Percentiles rank a stretch among this genome's conserved stretches.
These are phyloP conservation scores for Linnemannia schmuckeri DNA, from an alignment of 192 early-diverging fungal genomes.

Conservation along the genomic window DNA sequence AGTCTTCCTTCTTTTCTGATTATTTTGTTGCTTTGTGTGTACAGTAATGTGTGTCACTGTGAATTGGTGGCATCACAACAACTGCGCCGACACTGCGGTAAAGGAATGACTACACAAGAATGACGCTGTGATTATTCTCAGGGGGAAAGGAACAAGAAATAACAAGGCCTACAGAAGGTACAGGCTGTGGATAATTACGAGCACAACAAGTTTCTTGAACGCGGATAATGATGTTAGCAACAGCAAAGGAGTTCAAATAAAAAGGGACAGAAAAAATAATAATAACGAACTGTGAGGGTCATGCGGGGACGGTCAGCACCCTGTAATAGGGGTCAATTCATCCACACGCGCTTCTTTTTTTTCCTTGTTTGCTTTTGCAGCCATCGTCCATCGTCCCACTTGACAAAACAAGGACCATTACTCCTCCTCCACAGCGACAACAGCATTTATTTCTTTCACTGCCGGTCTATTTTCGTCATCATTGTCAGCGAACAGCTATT, in stretches of 20 bases:
- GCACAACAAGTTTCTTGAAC: neutral
- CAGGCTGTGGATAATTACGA: neutral
- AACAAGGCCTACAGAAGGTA: neutral
- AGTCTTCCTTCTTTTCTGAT: neutral
- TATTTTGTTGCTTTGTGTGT: no score
- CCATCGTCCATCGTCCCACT: neutral
- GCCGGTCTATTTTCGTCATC: neutral
- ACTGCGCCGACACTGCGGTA: constrained; percentile 6
- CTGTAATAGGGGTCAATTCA: neutral
- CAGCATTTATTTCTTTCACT: neutral
- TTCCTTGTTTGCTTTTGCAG: neutral
- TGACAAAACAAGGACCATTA: neutral
- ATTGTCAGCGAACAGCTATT: neutral
- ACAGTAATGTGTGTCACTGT: no score
- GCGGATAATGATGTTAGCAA: neutral
- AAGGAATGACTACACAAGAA: neutral
- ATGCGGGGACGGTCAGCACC: neutral
- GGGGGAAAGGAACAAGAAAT: neutral
- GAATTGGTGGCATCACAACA: neutral
- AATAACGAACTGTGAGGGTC: neutral
- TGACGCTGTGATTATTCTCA: neutral
- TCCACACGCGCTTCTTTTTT: neutral
- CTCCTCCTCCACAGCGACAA: neutral
- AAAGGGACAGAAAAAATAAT: neutral
- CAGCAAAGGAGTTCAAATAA: neutral